Conservation (phyloP, 768 basidiomycete species). For the Boletus rubropictus region DNA sequence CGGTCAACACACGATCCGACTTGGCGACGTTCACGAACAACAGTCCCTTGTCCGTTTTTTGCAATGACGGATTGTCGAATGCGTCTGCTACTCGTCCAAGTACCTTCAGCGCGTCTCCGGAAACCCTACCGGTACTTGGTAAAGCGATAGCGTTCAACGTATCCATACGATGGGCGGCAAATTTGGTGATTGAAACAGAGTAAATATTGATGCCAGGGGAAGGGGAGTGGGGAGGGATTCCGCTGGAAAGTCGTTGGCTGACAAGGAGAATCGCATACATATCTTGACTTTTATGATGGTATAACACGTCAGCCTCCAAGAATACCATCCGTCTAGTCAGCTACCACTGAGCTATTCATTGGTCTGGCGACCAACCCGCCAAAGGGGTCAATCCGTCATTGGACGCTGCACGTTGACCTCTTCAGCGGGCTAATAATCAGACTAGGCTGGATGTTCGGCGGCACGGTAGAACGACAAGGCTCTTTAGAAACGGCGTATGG, state of each 20-base stretch:
- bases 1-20: conserved; percentile 17
- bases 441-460: too few species aligned
- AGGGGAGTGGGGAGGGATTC: too few species aligned
- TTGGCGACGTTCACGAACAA: conserved; percentile 22
- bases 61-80: conserved; percentile 22
- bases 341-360: not conserved
- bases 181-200: too few species aligned
- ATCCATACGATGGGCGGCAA: conserved; percentile 5
- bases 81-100: conserved; percentile 28
- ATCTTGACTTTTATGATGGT: not conserved
- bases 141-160: not conserved
- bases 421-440: not conserved
- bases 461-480: too few species aligned
- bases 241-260: conserved; percentile 2
- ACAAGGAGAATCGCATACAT: not conserved
- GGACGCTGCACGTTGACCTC: not conserved
- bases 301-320: conserved; percentile 16
- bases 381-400: not conserved
- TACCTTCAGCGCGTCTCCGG: conserved; percentile 18
- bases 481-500: too few species aligned
- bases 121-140: not conserved
- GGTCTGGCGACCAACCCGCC: not conserved
- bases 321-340: conserved; percentile 2
- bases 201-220: not conserved
- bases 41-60: conserved; percentile 17